Base-by-base conservation (phyloP, 441 rosid genomes). In the Bruguiera hainesii region DNA sequence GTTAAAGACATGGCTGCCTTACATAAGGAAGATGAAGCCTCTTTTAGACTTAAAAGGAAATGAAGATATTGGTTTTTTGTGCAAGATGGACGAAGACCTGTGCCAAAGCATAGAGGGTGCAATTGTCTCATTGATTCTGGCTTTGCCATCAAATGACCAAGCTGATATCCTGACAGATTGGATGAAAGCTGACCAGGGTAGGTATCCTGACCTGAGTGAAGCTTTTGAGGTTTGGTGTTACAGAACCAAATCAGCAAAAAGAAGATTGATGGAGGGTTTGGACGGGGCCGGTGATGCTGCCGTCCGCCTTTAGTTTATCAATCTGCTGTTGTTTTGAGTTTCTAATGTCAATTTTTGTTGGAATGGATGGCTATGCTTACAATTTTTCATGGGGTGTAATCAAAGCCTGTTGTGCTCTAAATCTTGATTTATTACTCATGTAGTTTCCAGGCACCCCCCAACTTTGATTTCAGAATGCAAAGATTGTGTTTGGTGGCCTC, bases 201-300 rank as follows among this genome's bases (percentile, higher is more conserved):
- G 66, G 76, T 93, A 81, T 78, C 97, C 97, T 0, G 98, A 93
- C 79, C 73, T 93, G 77, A 90, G 89, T 31, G 98, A 93, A 79
- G 98, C 96, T 0, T 93, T 93, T 46, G 98, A 93, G 71, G 82
- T 93, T 69, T 90, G 98, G 97, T 89, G 96, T 72, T 90, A 86
- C 73, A 84, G 98, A 83, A 87, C 85, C 72, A 93, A 93, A 77
- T 90, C 98, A 21, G 96, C 98, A 55, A 90, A 84, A 84, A 83
- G 97, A 86, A 85, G 94, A 74, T 74, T 93, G 81, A 61, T 80
- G 69, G 88, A 87, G 56, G 87, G 83, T 57, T 76, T 79, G 76
- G 85, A 84, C 58, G 62, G 71, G 56, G 59, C 63, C 48, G 75
- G 63, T 51, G 70, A 78, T 28, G 50, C 78, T 30, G 56, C 77